Evolutionary conservation across 2,329 filamentous ascomycete genomes (phyloP).

Genomic region (Phoma sp.): DNA sequence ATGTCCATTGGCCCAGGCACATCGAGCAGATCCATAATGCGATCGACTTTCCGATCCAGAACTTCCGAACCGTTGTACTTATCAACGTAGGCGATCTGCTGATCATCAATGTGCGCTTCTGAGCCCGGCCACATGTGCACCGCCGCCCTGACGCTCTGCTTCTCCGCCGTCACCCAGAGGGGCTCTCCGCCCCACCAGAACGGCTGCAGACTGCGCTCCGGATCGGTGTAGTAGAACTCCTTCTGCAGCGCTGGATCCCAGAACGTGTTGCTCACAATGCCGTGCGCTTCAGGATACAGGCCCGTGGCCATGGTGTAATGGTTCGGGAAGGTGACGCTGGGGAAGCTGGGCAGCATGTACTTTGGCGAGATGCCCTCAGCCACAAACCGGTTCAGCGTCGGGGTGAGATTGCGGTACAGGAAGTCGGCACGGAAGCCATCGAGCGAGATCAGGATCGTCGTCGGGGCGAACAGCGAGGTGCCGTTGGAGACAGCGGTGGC

Average conservation of each 20-base stretch:
- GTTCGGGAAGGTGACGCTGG: conserved; percentile 92
- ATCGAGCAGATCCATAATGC: conserved; percentile 84
- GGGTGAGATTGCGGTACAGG: conserved; percentile 80
- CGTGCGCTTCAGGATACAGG: conserved; percentile 89
- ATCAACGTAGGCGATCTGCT: conserved; percentile 81
- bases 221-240: conserved; percentile 88
- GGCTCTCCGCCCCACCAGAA: conserved; percentile 98
- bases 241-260: conserved; percentile 80
- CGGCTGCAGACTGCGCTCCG: conserved; percentile 73
- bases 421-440: conserved; percentile 98
- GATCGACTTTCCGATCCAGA: conserved; percentile 75
- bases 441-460: conserved; percentile 89
- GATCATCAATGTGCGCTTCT: conserved; percentile 79
- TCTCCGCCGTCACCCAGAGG: conserved; percentile 91
- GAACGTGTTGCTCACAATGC: conserved; percentile 91
- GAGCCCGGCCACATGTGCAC: conserved; percentile 99
- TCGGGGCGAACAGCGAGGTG: conserved; percentile 85
- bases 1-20: conserved; percentile 72
- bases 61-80: conserved; percentile 80
- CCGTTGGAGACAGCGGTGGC: conserved; percentile 69
- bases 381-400: conserved; percentile 78
- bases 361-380: conserved; percentile 83
- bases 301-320: conserved; percentile 95
- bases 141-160: conserved; percentile 75
- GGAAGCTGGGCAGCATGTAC: conserved; percentile 94